A percentile compares a stretch with the other conserved stretches of the same genome.
These are phyloP conservation scores for Thalassiosira profunda DNA, from an alignment of 108 stramenopile genomes.

Conservation along the genomic window DNA sequence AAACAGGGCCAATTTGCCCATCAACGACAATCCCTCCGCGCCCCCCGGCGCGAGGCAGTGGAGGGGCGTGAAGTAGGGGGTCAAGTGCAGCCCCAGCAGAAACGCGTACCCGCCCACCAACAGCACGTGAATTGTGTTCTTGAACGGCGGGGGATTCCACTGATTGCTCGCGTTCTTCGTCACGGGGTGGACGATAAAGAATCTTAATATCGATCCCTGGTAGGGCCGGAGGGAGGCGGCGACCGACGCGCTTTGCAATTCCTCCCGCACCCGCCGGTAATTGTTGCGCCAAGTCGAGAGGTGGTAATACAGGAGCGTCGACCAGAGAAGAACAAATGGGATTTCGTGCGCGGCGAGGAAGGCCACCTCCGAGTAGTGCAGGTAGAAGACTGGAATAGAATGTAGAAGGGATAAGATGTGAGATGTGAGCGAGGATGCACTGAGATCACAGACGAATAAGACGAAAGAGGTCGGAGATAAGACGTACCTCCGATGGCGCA, in stretches of 20 bases:
- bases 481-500: constrained; percentile 24
- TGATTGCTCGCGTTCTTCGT: constrained; percentile 48
- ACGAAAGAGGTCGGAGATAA: too few species aligned
- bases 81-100: constrained; percentile 34
- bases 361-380: constrained; percentile 43
- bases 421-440: background rate
- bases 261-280: constrained; percentile 17
- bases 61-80: constrained; percentile 43
- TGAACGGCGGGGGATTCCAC: constrained; percentile 50
- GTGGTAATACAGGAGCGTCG: constrained; percentile 31
- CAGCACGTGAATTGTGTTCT: constrained; percentile 37
- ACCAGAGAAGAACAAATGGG: constrained; percentile 30
- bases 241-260: constrained; percentile 12
- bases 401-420: background rate
- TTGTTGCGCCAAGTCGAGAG: constrained; percentile 36
- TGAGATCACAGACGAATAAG: background rate
- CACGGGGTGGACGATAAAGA: constrained; percentile 33
- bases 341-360: constrained; percentile 28
- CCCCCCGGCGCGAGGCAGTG: constrained; percentile 17
- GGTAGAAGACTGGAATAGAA: constrained; percentile 25
- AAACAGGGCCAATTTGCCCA: constrained; percentile 20
- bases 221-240: constrained; percentile 39
- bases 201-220: constrained; percentile 40
- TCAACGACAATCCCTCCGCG: constrained; percentile 7
- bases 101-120: constrained; percentile 27